Conservation (phyloP, 176 grass and related monocot genomes). For the Cenchrus purpureus region DNA sequence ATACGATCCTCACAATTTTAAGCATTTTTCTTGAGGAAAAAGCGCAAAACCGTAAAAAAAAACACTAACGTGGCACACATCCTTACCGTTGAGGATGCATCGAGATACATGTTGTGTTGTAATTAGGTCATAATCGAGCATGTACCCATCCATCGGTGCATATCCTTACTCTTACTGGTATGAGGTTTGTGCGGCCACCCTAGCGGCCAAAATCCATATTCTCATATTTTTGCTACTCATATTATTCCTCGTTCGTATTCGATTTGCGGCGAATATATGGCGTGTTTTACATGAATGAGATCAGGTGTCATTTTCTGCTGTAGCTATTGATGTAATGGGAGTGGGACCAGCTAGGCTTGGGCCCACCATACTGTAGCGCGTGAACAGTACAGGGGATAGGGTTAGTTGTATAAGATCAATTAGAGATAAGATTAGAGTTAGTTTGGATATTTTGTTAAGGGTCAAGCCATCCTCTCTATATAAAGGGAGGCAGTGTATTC, state of each 20-base stretch:
- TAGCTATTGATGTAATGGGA: too few relatives aligned
- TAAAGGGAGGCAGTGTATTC: too few relatives aligned
- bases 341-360: too few relatives aligned
- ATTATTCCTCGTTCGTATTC: constrained; percentile 28
- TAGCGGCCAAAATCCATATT: neutral
- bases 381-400: too few relatives aligned
- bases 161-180: neutral
- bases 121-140: neutral
- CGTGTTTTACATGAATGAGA: constrained; percentile 3
- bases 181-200: neutral
- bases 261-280: neutral
- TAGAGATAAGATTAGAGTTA: too few relatives aligned
- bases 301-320: constrained; percentile 20
- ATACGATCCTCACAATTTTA: neutral
- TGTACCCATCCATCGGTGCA: too few relatives aligned
- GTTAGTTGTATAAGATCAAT: too few relatives aligned
- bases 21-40: neutral
- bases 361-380: too few relatives aligned
- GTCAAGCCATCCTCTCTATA: too few relatives aligned
- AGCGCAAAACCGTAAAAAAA: neutral
- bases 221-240: neutral
- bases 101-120: neutral
- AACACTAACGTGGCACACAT: neutral
- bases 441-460: too few relatives aligned
- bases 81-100: neutral